Conservation (phyloP, 2,329 filamentous ascomycete genomes). For the Phoma sp. region DNA sequence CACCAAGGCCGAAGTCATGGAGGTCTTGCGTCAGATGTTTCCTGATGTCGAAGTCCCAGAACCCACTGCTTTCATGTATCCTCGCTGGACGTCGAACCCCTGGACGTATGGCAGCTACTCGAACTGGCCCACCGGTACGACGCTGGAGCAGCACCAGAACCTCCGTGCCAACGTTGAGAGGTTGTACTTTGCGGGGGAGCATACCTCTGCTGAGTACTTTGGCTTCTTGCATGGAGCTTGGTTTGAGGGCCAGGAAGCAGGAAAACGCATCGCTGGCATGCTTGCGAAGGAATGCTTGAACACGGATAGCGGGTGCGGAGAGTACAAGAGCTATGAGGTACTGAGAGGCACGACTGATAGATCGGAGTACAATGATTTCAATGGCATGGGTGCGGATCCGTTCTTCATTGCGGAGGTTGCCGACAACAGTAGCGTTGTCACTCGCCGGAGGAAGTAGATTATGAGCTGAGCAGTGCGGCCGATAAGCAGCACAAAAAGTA, state of each 20-base stretch:
- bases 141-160: conserved; percentile 71
- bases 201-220: conserved; percentile 67
- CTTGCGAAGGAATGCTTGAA: conserved; percentile 35
- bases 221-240: conserved; percentile 65
- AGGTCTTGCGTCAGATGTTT: conserved; percentile 67
- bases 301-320: conserved; percentile 33
- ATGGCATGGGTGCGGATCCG: conserved; percentile 39
- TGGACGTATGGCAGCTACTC: conserved; percentile 68
- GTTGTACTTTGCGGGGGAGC: conserved; percentile 71
- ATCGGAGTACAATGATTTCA: conserved; percentile 36
- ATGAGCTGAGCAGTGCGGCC: too few species aligned
- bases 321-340: conserved; percentile 36
- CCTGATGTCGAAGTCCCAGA: conserved; percentile 63
- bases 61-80: conserved; percentile 66
- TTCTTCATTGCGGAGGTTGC: conserved; percentile 28
- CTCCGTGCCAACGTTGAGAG: conserved; percentile 67
- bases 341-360: conserved; percentile 40
- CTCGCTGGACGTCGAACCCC: conserved; percentile 61
- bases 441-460: not conserved
- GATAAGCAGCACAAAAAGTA: too few species aligned
- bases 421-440: not conserved
- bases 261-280: conserved; percentile 38
- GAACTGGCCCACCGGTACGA: conserved; percentile 70
- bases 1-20: conserved; percentile 63
- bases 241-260: conserved; percentile 46